These are phyloP conservation scores for Aquanectria penicillioides DNA, from an alignment of 2,329 filamentous ascomycete genomes.

Conservation along the genomic window DNA sequence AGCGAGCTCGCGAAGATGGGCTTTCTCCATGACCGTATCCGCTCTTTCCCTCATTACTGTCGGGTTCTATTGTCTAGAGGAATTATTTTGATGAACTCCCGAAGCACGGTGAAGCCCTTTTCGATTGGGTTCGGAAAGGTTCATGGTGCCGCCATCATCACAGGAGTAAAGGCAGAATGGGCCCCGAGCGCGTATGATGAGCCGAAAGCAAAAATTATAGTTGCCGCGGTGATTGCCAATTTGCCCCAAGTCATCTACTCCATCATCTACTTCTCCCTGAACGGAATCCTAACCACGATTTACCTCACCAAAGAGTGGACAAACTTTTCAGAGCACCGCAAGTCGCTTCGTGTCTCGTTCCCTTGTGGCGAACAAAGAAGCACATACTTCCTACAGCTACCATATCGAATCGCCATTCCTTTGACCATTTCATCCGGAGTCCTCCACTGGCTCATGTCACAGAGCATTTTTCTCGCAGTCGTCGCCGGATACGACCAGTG, in stretches of 20 bases:
- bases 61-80: background rate
- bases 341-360: background rate
- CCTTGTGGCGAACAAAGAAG: background rate
- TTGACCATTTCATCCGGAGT: background rate
- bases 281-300: slow-evolving; percentile 3
- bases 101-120: background rate
- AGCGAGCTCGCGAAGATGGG: background rate
- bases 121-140: background rate
- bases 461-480: slow-evolving; percentile 7
- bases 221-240: background rate
- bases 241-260: background rate
- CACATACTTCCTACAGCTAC: slow-evolving; percentile 11
- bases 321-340: background rate
- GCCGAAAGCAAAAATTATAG: background rate
- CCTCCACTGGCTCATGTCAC: slow-evolving; percentile 4
- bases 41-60: background rate
- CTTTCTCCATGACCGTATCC: background rate
- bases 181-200: background rate
- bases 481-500: background rate
- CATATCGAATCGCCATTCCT: background rate
- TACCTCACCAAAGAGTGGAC: slow-evolving; percentile 4
- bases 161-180: background rate
- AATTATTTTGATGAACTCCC: background rate
- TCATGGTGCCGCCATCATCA: background rate
- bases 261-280: background rate